A percentile compares a stretch with the other conserved stretches of the same genome.
These are phyloP conservation scores for Hyphopichia burtonii DNA, from an alignment of 1,139 yeast species.

Conservation along the genomic window DNA sequence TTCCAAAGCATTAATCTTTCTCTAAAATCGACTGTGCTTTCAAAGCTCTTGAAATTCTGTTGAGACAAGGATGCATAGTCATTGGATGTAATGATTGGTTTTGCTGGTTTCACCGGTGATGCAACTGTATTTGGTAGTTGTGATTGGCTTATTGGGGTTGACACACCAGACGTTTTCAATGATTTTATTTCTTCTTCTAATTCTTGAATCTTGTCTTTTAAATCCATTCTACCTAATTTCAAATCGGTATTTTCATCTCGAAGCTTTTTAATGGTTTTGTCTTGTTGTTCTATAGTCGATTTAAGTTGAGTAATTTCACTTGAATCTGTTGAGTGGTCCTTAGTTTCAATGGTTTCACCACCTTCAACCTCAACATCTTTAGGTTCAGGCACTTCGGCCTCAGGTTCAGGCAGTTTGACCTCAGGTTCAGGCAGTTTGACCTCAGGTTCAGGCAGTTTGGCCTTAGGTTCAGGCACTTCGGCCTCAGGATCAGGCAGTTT, in stretches of 20 bases:
- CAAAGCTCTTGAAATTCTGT: constrained; percentile 22
- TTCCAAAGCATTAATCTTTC: constrained; percentile 62
- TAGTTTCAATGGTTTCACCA: constrained; percentile 3
- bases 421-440: too few relatives aligned
- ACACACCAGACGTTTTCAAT: constrained; percentile 2
- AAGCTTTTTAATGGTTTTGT: constrained; percentile 35
- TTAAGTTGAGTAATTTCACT: constrained; percentile 28
- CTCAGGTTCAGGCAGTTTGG: too few relatives aligned
- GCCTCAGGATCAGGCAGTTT: neutral
- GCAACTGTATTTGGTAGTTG: constrained; percentile 9
- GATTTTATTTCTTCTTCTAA: constrained; percentile 19
- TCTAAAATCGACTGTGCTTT: constrained; percentile 35
- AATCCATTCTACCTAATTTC: constrained; percentile 47
- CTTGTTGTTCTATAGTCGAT: constrained; percentile 28
- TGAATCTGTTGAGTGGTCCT: constrained; percentile 9
- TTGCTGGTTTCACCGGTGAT: constrained; percentile 24
- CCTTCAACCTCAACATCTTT: neutral
- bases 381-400: constrained; percentile 2
- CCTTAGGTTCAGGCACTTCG: constrained; percentile 3
- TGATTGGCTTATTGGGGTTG: constrained; percentile 4
- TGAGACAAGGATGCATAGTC: constrained; percentile 34
- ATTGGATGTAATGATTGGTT: constrained; percentile 35
- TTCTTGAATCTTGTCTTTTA: constrained; percentile 32
- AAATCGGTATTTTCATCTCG: constrained; percentile 47
- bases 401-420: neutral